A percentile compares a stretch with the other conserved stretches of the same genome.
Conservation (phyloP, 176 grass and related monocot genomes). For the Aegilops bicornis region DNA sequence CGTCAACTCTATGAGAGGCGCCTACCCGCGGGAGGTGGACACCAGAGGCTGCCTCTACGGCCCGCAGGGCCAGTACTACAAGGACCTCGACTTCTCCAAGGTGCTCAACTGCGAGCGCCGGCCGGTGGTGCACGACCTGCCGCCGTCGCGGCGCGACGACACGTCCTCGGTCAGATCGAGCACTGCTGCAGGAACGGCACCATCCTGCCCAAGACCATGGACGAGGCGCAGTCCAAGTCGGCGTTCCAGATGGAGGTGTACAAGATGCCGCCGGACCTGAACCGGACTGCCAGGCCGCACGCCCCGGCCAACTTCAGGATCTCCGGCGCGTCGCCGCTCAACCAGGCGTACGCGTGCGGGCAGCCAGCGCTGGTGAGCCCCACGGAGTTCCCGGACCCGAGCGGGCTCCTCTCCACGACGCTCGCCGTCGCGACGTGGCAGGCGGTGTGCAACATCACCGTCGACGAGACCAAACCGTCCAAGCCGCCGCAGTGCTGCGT, state of each 20-base stretch:
- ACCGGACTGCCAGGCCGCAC: constrained; percentile 40
- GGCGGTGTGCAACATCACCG: constrained; percentile 64
- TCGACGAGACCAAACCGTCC: not conserved
- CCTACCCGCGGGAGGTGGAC: constrained; percentile 51
- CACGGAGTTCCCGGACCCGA: constrained; percentile 48
- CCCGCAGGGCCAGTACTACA: constrained; percentile 44
- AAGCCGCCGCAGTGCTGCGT: constrained; percentile 63
- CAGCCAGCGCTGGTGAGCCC: constrained; percentile 49
- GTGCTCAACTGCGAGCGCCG: constrained; percentile 61
- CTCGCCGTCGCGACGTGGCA: constrained; percentile 56
- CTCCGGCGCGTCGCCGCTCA: constrained; percentile 45
- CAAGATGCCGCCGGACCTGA: constrained; percentile 86
- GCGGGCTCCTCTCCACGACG: constrained; percentile 47
- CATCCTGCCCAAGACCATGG: constrained; percentile 64
- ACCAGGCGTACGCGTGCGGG: constrained; percentile 52
- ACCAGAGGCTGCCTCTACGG: constrained; percentile 56
- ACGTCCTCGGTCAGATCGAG: constrained; percentile 32
- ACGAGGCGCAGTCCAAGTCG: constrained; percentile 49
- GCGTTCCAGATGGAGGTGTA: constrained; percentile 87
- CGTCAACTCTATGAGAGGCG: constrained; percentile 61
- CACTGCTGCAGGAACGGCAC: constrained; percentile 88
- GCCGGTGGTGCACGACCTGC: constrained; percentile 54
- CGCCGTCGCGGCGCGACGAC: constrained; percentile 47
- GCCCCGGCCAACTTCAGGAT: constrained; percentile 56
- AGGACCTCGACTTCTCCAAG: constrained; percentile 65